A percentile compares a stretch with the other conserved stretches of the same genome.
These are phyloP conservation scores for Pelargonium fulgidum DNA, from an alignment of 441 rosid species.

Conservation along the genomic window DNA sequence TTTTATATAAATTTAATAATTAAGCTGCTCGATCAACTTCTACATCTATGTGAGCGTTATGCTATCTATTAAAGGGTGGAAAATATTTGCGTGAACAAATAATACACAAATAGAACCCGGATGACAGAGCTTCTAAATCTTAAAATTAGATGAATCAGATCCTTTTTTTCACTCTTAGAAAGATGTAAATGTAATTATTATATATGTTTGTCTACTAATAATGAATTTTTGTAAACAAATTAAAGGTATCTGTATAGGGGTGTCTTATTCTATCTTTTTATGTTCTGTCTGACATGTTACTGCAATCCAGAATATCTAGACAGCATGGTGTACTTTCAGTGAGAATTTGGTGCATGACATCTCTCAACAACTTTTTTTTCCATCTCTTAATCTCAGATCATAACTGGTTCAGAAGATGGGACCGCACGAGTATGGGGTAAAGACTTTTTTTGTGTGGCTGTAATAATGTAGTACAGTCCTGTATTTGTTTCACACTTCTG, in stretches of 20 bases:
- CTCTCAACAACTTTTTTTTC: conserved; percentile 8
- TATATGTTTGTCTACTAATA: neutral
- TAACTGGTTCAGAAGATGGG: conserved; percentile 97
- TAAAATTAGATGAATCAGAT: neutral
- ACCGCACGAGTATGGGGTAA: conserved; percentile 94
- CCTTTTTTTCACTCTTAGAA: too few relatives aligned
- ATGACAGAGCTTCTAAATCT: neutral
- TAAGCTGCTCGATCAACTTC: too few relatives aligned
- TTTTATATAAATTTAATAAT: neutral
- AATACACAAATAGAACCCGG: neutral
- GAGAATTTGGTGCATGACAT: conserved; percentile 12
- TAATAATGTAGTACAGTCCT: neutral
- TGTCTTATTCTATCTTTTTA: neutral
- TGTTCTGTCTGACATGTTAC: neutral
- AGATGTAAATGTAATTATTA: neutral
- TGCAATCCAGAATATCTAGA: neutral
- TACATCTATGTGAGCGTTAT: neutral
- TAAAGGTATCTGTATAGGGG: conserved; percentile 9
- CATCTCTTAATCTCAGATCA: conserved; percentile 40
- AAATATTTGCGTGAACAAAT: neutral
- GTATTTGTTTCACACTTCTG: neutral
- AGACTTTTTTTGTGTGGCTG: neutral
- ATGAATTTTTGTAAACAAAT: neutral
- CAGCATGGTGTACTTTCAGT: conserved; percentile 11
- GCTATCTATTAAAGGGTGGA: neutral